phyloP scores from a whole-genome alignment of 2,329 filamentous ascomycete species.

The Ascochyta lentis region DNA sequence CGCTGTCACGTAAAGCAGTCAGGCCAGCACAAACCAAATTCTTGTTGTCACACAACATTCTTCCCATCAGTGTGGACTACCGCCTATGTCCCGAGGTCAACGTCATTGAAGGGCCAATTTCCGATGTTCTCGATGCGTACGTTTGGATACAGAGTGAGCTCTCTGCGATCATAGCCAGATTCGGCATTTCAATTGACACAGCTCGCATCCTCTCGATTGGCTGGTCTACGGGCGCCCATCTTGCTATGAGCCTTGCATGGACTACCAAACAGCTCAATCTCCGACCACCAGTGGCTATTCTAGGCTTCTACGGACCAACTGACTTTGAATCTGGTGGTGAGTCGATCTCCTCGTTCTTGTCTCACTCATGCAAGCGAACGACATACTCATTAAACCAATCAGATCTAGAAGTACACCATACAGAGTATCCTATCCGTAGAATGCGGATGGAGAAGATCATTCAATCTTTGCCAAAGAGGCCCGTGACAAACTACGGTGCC shows the following conservation, averaged over 20 bases:
- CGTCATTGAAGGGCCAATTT: conserved; percentile 56
- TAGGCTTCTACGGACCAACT: conserved; percentile 56
- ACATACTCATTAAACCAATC: too few species aligned
- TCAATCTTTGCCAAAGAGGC: too few species aligned
- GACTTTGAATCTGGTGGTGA: conserved; percentile 23
- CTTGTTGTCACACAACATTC: conserved; percentile 51
- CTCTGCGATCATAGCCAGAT: not conserved
- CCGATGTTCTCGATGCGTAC: conserved; percentile 51
- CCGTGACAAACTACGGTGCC: conserved; percentile 15
- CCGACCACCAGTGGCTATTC: conserved; percentile 50
- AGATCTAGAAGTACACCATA: too few species aligned
- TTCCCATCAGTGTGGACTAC: conserved; percentile 60
- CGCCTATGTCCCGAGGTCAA: conserved; percentile 58
- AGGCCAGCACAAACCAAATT: conserved; percentile 47
- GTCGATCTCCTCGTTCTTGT: too few species aligned
- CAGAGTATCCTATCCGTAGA: too few species aligned
- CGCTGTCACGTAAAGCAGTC: conserved; percentile 50
- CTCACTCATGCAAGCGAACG: too few species aligned
- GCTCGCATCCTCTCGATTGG: conserved; percentile 53
- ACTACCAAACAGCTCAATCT: conserved; percentile 43
- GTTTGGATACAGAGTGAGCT: conserved; percentile 1
- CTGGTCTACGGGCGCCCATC: conserved; percentile 58
- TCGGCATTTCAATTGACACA: conserved; percentile 20
- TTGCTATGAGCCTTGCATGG: conserved; percentile 55
- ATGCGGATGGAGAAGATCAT: too few species aligned